Evolutionary conservation across 148 eudicot genomes (phyloP).

Genomic region (Salicornia ramosissima): DNA sequence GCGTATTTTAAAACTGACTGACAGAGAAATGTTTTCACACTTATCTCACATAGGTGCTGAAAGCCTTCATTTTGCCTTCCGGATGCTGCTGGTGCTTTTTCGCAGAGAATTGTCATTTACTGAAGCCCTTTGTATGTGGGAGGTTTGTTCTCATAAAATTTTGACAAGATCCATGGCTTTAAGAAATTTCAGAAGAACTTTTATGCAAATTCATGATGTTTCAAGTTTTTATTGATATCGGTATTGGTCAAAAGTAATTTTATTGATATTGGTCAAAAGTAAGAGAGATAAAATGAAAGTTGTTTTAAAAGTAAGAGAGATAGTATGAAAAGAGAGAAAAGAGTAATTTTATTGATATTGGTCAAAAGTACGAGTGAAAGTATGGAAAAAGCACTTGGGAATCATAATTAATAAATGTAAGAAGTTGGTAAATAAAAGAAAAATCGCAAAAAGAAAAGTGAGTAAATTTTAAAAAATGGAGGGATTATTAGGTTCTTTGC

Average conservation of each 20-base stretch:
- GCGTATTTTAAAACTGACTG: constrained; percentile 79
- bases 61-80: constrained; percentile 97
- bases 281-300: too few relatives aligned
- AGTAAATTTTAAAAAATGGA: too few relatives aligned
- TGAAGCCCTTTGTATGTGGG: constrained; percentile 98
- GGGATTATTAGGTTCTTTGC: too few relatives aligned
- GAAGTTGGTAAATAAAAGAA: too few relatives aligned
- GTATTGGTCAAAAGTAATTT: background rate
- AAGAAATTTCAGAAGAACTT: background rate
- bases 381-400: too few relatives aligned
- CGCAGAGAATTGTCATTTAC: constrained; percentile 90
- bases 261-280: background rate
- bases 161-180: background rate
- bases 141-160: constrained; percentile 63
- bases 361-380: too few relatives aligned
- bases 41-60: constrained; percentile 90
- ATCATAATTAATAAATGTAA: too few relatives aligned
- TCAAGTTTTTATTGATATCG: too few relatives aligned
- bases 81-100: constrained; percentile 94
- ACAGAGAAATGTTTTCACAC: constrained; percentile 83
- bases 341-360: too few relatives aligned
- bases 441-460: too few relatives aligned
- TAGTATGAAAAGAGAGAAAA: too few relatives aligned
- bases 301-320: too few relatives aligned
- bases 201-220: background rate